Evolutionary conservation across 345 rosid genomes (phyloP).

Genomic region (Pugionium dolabratum): DNA sequence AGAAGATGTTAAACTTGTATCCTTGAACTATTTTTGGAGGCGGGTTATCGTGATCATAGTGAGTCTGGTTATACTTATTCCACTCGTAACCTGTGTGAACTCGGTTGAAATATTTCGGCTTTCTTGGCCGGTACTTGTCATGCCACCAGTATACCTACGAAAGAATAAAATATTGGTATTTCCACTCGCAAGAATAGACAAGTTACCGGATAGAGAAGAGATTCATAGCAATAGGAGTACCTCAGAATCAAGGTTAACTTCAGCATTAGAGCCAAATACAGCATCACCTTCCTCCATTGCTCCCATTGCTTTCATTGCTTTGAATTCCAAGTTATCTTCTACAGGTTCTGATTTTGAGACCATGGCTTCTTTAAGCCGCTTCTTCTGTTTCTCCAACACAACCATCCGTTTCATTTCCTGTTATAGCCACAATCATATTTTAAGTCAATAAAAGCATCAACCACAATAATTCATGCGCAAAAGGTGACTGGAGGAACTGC

Average conservation of each 20-base stretch:
- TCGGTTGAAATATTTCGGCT: conserved; percentile 90
- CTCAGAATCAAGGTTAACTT: conserved; percentile 84
- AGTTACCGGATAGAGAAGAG: not conserved
- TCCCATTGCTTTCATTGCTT: conserved; percentile 90
- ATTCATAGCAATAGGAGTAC: conserved; percentile 23
- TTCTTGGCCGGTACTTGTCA: conserved; percentile 87
- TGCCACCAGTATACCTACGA: conserved; percentile 95
- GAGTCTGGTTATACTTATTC: conserved; percentile 92
- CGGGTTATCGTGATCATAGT: conserved; percentile 93
- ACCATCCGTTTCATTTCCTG: conserved; percentile 70
- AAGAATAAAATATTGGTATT: not conserved
- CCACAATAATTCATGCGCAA: conserved; percentile 1
- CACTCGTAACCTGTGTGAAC: conserved; percentile 98
- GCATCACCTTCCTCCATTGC: conserved; percentile 92
- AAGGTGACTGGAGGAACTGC: not conserved
- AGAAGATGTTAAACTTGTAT: conserved; percentile 86
- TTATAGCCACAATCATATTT: conserved; percentile 25
- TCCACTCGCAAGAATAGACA: not conserved
- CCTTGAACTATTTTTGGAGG: conserved; percentile 96
- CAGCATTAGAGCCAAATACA: conserved; percentile 81
- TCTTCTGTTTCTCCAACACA: conserved; percentile 65
- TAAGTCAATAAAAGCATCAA: conserved; percentile 18
- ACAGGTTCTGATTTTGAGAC: conserved; percentile 65
- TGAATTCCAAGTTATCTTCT: conserved; percentile 75
- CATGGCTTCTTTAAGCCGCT: conserved; percentile 62